A percentile compares a stretch with the other conserved stretches of the same genome.
These are phyloP conservation scores for Neofusicoccum laricinum DNA, from an alignment of 2,329 filamentous ascomycete species.

Conservation along the genomic window DNA sequence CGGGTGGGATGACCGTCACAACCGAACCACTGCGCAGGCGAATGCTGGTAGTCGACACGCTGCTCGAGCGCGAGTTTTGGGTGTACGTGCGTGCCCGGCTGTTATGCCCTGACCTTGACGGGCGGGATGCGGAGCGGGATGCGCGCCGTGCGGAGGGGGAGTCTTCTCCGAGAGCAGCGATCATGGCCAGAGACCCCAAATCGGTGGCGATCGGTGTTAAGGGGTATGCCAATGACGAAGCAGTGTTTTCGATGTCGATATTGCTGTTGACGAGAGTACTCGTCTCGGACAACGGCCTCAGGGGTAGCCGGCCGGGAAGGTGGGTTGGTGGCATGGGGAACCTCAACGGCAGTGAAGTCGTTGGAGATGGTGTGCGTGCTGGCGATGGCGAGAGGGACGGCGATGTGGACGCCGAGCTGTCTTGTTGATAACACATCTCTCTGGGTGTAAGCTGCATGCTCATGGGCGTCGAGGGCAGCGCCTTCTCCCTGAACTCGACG, in stretches of 20 bases:
- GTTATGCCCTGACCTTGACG: not conserved
- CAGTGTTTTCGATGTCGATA: constrained; percentile 11
- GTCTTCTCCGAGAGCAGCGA: constrained; percentile 7
- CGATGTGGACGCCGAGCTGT: not conserved
- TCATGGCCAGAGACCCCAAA: not conserved
- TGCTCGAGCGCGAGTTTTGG: not conserved
- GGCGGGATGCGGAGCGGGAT: not conserved
- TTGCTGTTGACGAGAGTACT: constrained; percentile 15
- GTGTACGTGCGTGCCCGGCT: not conserved
- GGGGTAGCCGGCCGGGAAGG: not conserved
- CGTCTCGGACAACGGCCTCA: constrained; percentile 12
- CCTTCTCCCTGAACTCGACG: constrained; percentile 4
- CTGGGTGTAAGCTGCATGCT: constrained; percentile 30
- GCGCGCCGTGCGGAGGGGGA: not conserved
- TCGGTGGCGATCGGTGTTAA: constrained; percentile 20
- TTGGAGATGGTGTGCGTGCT: not conserved
- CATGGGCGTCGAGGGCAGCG: constrained; percentile 24
- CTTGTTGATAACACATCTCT: constrained; percentile 26
- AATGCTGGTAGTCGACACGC: constrained; percentile 3
- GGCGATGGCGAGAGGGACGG: constrained; percentile 12
- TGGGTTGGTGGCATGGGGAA: not conserved
- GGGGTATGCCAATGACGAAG: constrained; percentile 6
- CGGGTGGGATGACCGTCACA: constrained; percentile 33
- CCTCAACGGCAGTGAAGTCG: constrained; percentile 13
- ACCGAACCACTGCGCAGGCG: constrained; percentile 31